Conservation (phyloP, 495 filamentous ascomycete genomes). For the Durotheca rogersii region DNA sequence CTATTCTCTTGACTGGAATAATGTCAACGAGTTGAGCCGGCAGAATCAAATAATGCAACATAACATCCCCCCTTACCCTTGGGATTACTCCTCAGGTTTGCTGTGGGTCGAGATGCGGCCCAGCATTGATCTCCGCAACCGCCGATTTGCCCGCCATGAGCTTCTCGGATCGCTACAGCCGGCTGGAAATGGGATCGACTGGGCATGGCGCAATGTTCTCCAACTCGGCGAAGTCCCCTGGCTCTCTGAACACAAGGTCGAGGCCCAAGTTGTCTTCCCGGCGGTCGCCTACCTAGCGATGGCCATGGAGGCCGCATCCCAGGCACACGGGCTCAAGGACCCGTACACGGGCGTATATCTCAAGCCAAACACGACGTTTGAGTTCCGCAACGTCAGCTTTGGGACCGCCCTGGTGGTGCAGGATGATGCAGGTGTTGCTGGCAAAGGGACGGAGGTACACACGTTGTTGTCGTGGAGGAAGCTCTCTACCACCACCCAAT, state of each 20-base stretch:
- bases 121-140: conserved; percentile 36
- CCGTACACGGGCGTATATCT: background rate
- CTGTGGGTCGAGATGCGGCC: conserved; percentile 45
- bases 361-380: background rate
- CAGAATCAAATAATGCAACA: background rate
- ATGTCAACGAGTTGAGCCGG: conserved; percentile 2
- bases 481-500: background rate
- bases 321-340: conserved; percentile 25
- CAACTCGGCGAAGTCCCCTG: conserved; percentile 38
- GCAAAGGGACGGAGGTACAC: background rate
- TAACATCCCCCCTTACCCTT: conserved; percentile 45
- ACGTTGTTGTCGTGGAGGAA: background rate
- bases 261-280: conserved; percentile 51
- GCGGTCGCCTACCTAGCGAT: conserved; percentile 53
- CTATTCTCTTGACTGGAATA: conserved; percentile 23
- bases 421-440: background rate
- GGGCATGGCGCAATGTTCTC: conserved; percentile 27
- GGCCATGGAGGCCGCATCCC: conserved; percentile 50
- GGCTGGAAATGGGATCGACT: conserved; percentile 19
- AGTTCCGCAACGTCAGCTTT: background rate
- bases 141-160: conserved; percentile 22
- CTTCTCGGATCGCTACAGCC: conserved; percentile 17
- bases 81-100: conserved; percentile 36
- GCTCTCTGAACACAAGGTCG: conserved; percentile 48
- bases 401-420: background rate